Evolutionary conservation across 2,329 filamentous ascomycete species (phyloP), one percentile per base, ranked within the genome.

Genomic region (Stachybotrys elegans): DNA sequence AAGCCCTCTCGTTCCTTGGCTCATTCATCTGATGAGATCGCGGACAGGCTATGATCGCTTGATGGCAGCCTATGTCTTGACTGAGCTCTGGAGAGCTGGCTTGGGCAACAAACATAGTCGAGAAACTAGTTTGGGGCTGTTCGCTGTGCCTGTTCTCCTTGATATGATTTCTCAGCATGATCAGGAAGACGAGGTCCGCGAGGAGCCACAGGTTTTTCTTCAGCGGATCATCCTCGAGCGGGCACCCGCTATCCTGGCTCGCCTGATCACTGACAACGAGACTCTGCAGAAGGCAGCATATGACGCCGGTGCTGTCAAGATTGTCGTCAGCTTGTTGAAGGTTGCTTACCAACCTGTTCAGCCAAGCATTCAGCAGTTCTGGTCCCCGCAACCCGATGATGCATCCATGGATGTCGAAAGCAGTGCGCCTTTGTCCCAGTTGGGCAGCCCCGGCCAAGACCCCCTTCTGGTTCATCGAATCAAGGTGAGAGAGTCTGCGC

Each of bases 201-300:
- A 64, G 36, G 55, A 61, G 16, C 59, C 64, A 29, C 62, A 72
- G 27, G 64, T 69, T 42, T 56, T 62, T 32, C 49, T 44, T 13
- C 58, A 60, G 39, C 56, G 57, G 16, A 53, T 50, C 8, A 72
- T 89, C 12, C 72, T 82, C 44, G 87, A 92, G 60, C 79, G 80
- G 49, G 82, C 86, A 2, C 88, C 91, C 7, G 76, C 80, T 2
- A 78, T 94, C 11, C 72, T 97, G 43, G 88, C 89, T 14, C 81
- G 83, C 37, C 72, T 97, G 31, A 81, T 95, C 16, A 81, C 82
- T 21, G 88, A 93, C 56, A 89, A 84, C 59, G 81, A 86, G 48
- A 76, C 79, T 46, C 73, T 97, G 43, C 92, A 97, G 63, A 86
- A 84, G 55, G 83, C 88, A 29, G 89, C 90, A 1, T 84, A 84